Percentiles rank a stretch among this genome's conserved stretches.
Conservation (phyloP, 1,284 basidiomycete genomes). For the Ceratobasidium sp. region DNA sequence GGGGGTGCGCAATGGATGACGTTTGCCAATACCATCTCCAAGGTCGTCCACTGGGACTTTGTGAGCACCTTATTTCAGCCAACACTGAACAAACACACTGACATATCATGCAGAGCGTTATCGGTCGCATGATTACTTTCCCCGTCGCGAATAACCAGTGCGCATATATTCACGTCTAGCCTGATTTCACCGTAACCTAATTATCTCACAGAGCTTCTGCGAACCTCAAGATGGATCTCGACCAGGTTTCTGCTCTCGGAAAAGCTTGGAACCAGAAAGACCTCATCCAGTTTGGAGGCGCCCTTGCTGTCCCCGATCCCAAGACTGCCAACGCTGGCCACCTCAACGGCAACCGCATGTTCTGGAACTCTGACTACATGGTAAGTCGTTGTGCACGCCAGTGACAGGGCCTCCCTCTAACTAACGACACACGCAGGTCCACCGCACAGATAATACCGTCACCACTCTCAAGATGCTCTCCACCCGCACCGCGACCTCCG, state of each 20-base stretch:
- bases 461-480: constrained; percentile 74
- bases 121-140: constrained; percentile 44
- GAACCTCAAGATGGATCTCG: constrained; percentile 42
- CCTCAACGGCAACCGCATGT: constrained; percentile 70
- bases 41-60: constrained; percentile 46
- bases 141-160: constrained; percentile 43
- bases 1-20: constrained; percentile 43
- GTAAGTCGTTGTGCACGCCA: constrained; percentile 52
- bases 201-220: constrained; percentile 35
- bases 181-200: neutral
- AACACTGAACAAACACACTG: neutral
- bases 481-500: constrained; percentile 68
- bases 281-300: constrained; percentile 50
- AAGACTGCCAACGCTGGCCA: constrained; percentile 66
- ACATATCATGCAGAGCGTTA: constrained; percentile 24
- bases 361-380: constrained; percentile 76
- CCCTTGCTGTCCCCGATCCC: constrained; percentile 48
- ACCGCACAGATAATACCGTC: constrained; percentile 68
- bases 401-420: neutral
- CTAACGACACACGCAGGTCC: constrained; percentile 56
- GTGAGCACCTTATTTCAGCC: constrained; percentile 25
- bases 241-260: constrained; percentile 40
- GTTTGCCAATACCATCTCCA: constrained; percentile 39
- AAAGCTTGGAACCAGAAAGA: constrained; percentile 46
- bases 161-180: neutral